Conservation (phyloP, 352 stramenopile genomes). For the Phytophthora hibernalis region DNA sequence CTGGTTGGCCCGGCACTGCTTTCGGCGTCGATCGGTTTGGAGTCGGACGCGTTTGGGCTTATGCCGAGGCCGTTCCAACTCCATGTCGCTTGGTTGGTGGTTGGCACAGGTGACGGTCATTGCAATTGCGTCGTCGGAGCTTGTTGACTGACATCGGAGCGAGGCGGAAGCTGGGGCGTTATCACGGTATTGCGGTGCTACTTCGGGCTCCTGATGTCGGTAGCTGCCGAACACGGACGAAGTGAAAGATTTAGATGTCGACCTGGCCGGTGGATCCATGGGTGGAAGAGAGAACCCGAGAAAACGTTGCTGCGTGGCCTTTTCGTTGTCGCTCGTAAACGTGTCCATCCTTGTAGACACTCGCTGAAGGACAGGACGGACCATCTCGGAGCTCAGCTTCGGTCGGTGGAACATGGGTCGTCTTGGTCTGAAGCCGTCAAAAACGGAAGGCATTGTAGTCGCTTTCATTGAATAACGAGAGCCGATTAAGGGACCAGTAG, state of each 20-base stretch:
- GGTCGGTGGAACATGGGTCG: background rate
- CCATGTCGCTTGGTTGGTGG: background rate
- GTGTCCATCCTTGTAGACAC: background rate
- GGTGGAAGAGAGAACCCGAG: background rate
- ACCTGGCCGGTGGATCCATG: background rate
- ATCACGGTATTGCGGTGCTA: too few species aligned
- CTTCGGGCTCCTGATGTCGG: too few species aligned
- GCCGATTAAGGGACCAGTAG: background rate
- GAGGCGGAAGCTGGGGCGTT: too few species aligned
- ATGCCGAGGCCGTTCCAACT: background rate
- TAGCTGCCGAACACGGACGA: background rate
- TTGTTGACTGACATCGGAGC: background rate
- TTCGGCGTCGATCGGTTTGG: conserved; percentile 36
- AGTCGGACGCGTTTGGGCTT: conserved; percentile 32
- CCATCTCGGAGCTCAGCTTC: conserved; percentile 15
- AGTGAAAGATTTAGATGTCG: background rate
- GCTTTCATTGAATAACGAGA: conserved; percentile 8
- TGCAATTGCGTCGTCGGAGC: background rate
- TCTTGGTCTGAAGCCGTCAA: background rate
- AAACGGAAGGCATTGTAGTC: background rate
- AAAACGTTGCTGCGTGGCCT: too few species aligned
- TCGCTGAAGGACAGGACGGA: conserved; percentile 23
- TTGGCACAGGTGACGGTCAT: background rate
- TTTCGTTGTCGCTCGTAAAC: background rate
- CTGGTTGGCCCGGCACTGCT: conserved; percentile 45